A percentile compares a stretch with the other conserved stretches of the same genome.
Conservation (phyloP, 306 rosid genomes). For the Cotoneaster glaucophyllus region DNA sequence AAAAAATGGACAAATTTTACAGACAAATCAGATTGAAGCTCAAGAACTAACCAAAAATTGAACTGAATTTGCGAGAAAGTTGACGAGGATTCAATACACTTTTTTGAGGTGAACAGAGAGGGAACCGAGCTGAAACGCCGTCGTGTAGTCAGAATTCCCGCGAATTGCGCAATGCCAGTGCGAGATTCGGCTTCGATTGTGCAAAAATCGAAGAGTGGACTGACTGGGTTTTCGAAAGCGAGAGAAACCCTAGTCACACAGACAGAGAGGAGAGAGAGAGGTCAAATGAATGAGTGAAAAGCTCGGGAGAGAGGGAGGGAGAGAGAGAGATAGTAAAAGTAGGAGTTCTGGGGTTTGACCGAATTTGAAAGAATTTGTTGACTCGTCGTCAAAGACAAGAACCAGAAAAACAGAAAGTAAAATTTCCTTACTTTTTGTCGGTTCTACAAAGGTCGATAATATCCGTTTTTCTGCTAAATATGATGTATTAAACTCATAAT, state of each 20-base stretch:
- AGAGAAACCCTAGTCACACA: background rate
- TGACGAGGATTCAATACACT: background rate
- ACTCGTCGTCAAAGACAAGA: background rate
- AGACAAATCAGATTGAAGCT: background rate
- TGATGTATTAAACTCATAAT: too few relatives aligned
- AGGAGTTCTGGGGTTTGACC: background rate
- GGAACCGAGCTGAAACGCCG: conserved; percentile 1
- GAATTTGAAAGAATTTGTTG: background rate
- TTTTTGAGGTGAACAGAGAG: background rate
- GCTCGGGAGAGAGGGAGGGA: conserved; percentile 18
- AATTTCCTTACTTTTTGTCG: too few relatives aligned
- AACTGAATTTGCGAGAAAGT: background rate
- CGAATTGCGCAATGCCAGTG: conserved; percentile 12
- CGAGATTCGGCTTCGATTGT: conserved; percentile 11
- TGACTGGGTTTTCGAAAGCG: conserved; percentile 6
- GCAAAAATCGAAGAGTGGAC: conserved; percentile 15
- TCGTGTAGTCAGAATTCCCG: background rate
- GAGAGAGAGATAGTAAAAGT: background rate
- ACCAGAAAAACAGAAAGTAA: background rate
- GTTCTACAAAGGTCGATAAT: too few relatives aligned
- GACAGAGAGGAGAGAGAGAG: conserved; percentile 4
- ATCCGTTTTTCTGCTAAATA: too few relatives aligned
- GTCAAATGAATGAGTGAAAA: background rate
- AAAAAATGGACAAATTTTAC: background rate
- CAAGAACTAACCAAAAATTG: background rate